Evolutionary conservation across 2,329 filamentous ascomycete species (phyloP), one percentile per base, ranked within the genome.

Genomic region (Colletotrichum abscissum): DNA sequence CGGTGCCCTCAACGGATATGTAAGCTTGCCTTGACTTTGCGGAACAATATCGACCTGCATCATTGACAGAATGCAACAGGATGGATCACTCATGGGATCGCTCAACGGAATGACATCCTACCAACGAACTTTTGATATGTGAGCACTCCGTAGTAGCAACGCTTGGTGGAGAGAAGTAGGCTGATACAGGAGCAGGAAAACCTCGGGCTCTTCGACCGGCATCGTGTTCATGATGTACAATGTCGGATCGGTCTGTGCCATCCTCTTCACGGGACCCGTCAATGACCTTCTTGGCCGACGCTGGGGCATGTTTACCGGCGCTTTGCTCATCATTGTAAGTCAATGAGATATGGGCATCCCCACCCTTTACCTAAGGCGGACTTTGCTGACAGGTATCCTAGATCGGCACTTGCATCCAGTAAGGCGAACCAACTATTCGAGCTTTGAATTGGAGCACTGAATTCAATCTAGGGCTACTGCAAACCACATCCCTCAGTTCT

Each of bases 141-240:
- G 30, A 16, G 63, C 4, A 2, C 4, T n/a, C 2, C 2, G 22
- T 14, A n/a, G 2, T 52, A 7, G n/a, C 24, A 9, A 9, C 4
- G 2, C 16, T 26, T 9, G 4, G 16, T 19, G 16, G 4, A 4
- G 7, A 4, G 22, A 22, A 19, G 24, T 9, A 35, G 4, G 38
- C 49, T 64, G 14, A 52, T 30, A 9, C 12, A 16, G 16, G 5
- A 14, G 7, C 22, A 78, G 76, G 73, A 80, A 54, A 24, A 66
- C 70, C 4, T 69, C 65, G 16, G 73, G 73, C 2, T 75, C 73
- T 2, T 33, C 56, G n/a, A 75, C 73, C 3, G 73, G 73, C 4
- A 69, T 75, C n/a, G 73, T 86, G 26, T 85, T 86, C 70, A 84
- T 84, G 78, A 86, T 86, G 69, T 86, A 86, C 72, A 86, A 84